Evolutionary conservation across 495 filamentous ascomycete genomes (phyloP).

Genomic region (Usnea hakonensis): DNA sequence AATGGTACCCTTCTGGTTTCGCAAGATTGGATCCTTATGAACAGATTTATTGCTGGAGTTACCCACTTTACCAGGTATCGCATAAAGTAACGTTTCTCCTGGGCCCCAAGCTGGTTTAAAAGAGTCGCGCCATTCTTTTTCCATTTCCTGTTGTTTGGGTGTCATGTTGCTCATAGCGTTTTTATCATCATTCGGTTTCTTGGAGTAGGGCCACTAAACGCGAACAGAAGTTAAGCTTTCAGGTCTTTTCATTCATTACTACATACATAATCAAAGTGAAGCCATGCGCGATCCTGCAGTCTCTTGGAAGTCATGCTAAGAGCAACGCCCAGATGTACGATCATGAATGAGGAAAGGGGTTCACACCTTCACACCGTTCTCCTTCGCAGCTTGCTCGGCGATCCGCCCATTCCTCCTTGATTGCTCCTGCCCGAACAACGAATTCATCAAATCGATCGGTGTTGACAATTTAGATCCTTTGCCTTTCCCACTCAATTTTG

Average conservation of each 20-base stretch:
- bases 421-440: slow-evolving; percentile 61
- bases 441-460: slow-evolving; percentile 88
- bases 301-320: slow-evolving; percentile 13
- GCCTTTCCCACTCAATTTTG: slow-evolving; percentile 22
- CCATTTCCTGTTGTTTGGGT: slow-evolving; percentile 50
- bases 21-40: slow-evolving; percentile 28
- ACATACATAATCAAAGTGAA: slow-evolving; percentile 41
- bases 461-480: slow-evolving; percentile 59
- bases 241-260: slow-evolving; percentile 38
- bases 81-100: slow-evolving; percentile 13
- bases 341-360: slow-evolving; percentile 27
- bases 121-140: slow-evolving; percentile 53
- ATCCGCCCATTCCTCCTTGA: slow-evolving; percentile 32
- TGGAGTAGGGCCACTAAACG: slow-evolving; percentile 80
- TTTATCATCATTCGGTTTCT: slow-evolving; percentile 57
- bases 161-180: slow-evolving; percentile 51
- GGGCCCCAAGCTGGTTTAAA: slow-evolving; percentile 76
- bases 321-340: slow-evolving; percentile 12
- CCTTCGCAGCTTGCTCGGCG: slow-evolving; percentile 40
- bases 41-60: slow-evolving; percentile 6
- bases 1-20: slow-evolving; percentile 31
- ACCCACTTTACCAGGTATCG: slow-evolving; percentile 13
- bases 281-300: slow-evolving; percentile 17
- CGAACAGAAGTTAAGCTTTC: slow-evolving; percentile 40
- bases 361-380: slow-evolving; percentile 70